Evolutionary conservation across 306 rosid genomes (phyloP).

Genomic region (Sesbania bispinosa): DNA sequence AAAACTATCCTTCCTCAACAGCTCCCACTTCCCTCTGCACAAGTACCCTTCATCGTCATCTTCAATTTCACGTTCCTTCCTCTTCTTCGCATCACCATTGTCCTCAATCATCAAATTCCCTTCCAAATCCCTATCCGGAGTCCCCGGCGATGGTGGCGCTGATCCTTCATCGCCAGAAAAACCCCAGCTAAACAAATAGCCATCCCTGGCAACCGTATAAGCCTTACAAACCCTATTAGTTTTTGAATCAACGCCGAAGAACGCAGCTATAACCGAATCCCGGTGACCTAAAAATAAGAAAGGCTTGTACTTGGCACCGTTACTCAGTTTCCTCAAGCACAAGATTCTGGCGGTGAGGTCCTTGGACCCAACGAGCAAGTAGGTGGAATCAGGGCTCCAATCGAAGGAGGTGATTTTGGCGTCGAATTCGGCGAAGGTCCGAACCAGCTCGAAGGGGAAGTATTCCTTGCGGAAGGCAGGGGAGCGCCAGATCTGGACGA

Average conservation of each 20-base stretch:
- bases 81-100: slow-evolving; percentile 45
- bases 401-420: slow-evolving; percentile 58
- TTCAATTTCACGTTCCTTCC: slow-evolving; percentile 38
- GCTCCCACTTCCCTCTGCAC: slow-evolving; percentile 65
- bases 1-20: slow-evolving; percentile 73
- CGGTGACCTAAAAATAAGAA: slow-evolving; percentile 77
- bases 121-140: slow-evolving; percentile 61
- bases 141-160: slow-evolving; percentile 55
- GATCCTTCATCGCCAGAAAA: slow-evolving; percentile 32
- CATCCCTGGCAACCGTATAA: slow-evolving; percentile 69
- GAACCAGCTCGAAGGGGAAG: slow-evolving; percentile 68
- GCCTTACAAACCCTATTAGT: slow-evolving; percentile 51
- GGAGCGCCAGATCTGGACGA: slow-evolving; percentile 83
- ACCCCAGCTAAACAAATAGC: slow-evolving; percentile 70
- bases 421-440: slow-evolving; percentile 64
- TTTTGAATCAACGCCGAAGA: slow-evolving; percentile 67
- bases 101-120: slow-evolving; percentile 36
- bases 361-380: slow-evolving; percentile 73
- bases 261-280: slow-evolving; percentile 71
- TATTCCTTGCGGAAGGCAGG: slow-evolving; percentile 66
- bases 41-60: slow-evolving; percentile 50
- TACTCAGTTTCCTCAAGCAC: slow-evolving; percentile 40
- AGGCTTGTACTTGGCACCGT: slow-evolving; percentile 42
- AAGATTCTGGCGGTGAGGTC: slow-evolving; percentile 75
- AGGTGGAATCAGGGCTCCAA: slow-evolving; percentile 78